A percentile compares a stretch with the other conserved stretches of the same genome.
These are phyloP conservation scores for Malus hybrid DNA, from an alignment of 331 rosid species.

Conservation along the genomic window DNA sequence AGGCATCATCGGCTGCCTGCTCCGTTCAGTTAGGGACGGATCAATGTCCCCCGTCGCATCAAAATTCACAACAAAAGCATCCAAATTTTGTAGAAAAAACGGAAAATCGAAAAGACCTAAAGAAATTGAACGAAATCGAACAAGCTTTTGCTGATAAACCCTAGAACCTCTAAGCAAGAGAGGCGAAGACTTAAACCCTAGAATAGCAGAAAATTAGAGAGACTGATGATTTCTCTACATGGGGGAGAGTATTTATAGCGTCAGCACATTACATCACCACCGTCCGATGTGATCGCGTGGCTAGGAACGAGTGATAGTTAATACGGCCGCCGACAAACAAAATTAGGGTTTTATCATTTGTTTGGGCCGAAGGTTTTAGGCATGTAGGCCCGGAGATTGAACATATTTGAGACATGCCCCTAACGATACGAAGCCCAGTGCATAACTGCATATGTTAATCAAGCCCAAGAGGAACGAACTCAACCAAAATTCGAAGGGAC, in stretches of 20 bases:
- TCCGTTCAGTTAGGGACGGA: constrained; percentile 19
- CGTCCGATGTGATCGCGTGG: neutral
- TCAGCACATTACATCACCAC: neutral
- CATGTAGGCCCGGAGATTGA: neutral
- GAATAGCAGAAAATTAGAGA: neutral
- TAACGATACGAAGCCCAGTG: too few relatives aligned
- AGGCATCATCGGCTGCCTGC: constrained; percentile 29
- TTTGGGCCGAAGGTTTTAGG: neutral
- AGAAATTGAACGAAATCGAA: neutral
- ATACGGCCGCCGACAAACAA: neutral
- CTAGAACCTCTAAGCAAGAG: neutral
- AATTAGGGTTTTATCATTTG: neutral
- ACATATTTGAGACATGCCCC: too few relatives aligned
- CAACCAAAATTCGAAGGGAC: too few relatives aligned
- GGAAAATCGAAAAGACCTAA: neutral
- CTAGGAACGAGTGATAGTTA: neutral
- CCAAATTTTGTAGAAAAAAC: too few relatives aligned
- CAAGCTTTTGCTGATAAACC: neutral
- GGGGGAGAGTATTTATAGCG: neutral
- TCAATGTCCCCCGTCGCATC: constrained; percentile 15
- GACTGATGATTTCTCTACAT: too few relatives aligned
- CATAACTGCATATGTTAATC: too few relatives aligned
- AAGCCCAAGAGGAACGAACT: too few relatives aligned
- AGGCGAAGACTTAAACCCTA: neutral
- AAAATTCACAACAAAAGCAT: neutral